phyloP scores from a whole-genome alignment of 257 asterid species.

The Solanum tarijense region DNA sequence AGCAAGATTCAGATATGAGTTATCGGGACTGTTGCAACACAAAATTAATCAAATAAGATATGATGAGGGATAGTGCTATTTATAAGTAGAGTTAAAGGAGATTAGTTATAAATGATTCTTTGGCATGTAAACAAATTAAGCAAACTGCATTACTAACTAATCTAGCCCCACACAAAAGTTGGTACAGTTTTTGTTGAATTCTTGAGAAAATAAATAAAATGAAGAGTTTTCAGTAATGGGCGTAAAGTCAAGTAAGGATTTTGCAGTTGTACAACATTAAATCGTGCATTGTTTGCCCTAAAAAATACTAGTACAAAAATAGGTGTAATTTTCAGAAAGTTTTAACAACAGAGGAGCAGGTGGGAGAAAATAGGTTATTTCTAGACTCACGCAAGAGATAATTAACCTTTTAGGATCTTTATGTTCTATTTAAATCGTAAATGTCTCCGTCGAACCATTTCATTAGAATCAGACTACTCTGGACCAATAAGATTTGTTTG shows the following conservation, averaged over 20 bases:
- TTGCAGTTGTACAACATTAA: background rate
- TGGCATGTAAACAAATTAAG: background rate
- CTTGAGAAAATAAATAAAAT: background rate
- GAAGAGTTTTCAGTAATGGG: background rate
- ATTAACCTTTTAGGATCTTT: background rate
- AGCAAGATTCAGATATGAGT: background rate
- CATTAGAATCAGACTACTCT: background rate
- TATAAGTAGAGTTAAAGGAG: background rate
- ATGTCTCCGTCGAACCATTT: background rate
- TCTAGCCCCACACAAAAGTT: background rate
- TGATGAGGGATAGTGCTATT: background rate
- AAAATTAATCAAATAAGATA: background rate
- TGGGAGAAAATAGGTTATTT: background rate
- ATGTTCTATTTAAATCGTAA: background rate
- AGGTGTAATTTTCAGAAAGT: background rate
- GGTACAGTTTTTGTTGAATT: background rate
- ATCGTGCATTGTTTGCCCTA: background rate
- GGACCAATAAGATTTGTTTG: background rate
- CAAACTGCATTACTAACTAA: background rate
- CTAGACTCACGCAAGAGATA: too few species aligned
- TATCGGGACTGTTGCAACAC: background rate
- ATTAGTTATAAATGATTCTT: background rate
- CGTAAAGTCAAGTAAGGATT: background rate
- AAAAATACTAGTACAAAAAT: background rate
- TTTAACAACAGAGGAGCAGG: background rate